Evolutionary conservation across 1,284 basidiomycete species (phyloP).

Genomic region (Chondrostereum purpureum): DNA sequence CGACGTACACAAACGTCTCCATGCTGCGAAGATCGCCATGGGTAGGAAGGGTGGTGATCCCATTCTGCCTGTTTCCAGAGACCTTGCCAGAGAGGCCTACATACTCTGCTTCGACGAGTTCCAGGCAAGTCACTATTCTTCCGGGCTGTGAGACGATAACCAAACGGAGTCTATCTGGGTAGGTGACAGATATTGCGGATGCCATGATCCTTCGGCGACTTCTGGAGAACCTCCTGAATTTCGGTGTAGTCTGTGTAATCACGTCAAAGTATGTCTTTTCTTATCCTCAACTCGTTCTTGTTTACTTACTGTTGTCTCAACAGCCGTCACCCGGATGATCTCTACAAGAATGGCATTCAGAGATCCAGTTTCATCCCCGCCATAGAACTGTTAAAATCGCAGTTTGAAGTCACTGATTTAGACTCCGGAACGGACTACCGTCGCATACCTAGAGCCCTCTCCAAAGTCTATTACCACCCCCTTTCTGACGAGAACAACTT

Average conservation of each 20-base stretch:
- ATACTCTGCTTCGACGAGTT: constrained; percentile 99
- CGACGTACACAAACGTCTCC: constrained; percentile 92
- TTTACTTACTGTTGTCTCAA: constrained; percentile 7
- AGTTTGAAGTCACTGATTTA: constrained; percentile 84
- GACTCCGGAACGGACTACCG: constrained; percentile 96
- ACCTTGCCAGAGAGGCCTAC: constrained; percentile 79
- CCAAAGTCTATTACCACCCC: constrained; percentile 88
- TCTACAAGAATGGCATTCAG: constrained; percentile 99
- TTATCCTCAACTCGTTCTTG: neutral
- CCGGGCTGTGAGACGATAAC: no score
- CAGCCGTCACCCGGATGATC: constrained; percentile 93
- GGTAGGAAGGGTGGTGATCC: constrained; percentile 75
- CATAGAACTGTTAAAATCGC: constrained; percentile 87
- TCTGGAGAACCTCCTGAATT: constrained; percentile 78
- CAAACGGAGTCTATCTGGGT: no score
- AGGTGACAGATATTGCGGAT: constrained; percentile 97
- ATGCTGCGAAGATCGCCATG: constrained; percentile 67
- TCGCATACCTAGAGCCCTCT: constrained; percentile 82
- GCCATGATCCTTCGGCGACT: constrained; percentile 96
- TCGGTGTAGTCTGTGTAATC: constrained; percentile 91
- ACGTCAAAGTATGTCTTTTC: constrained; percentile 79
- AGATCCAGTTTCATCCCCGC: constrained; percentile 94
- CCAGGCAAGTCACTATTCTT: no score
- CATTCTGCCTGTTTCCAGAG: constrained; percentile 83
- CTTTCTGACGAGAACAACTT: constrained; percentile 55